Conservation (phyloP, 441 rosid species). For the Melastoma candidum region DNA sequence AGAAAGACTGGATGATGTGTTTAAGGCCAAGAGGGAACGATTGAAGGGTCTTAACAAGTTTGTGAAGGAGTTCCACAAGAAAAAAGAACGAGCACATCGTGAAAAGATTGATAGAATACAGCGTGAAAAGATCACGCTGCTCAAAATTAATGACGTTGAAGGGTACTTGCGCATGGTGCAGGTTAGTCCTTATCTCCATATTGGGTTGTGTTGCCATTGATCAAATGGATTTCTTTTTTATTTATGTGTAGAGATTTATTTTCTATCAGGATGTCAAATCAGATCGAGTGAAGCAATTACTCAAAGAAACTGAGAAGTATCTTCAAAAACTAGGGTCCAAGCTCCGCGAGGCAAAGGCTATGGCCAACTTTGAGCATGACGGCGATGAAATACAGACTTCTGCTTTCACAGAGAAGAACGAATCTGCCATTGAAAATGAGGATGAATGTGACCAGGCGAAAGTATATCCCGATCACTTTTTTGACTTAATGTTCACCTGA, state of each 20-base stretch:
- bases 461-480: slow-evolving; percentile 32
- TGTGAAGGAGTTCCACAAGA: slow-evolving; percentile 87
- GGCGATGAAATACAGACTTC: slow-evolving; percentile 43
- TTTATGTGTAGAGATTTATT: slow-evolving; percentile 14
- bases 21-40: slow-evolving; percentile 80
- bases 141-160: slow-evolving; percentile 95
- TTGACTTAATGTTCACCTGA: slow-evolving; percentile 4
- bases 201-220: slow-evolving; percentile 9
- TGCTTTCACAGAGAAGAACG: slow-evolving; percentile 41
- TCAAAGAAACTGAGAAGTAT: slow-evolving; percentile 92
- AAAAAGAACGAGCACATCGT: slow-evolving; percentile 90
- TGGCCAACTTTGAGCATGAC: slow-evolving; percentile 56
- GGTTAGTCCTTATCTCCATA: slow-evolving; percentile 37
- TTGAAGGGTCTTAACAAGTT: slow-evolving; percentile 81
- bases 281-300: slow-evolving; percentile 85
- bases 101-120: slow-evolving; percentile 95
- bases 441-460: slow-evolving; percentile 91
- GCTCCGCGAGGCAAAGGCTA: slow-evolving; percentile 64
- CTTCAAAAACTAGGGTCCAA: slow-evolving; percentile 87
- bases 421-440: slow-evolving; percentile 61
- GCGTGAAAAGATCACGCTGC: slow-evolving; percentile 88
- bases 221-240: slow-evolving; percentile 11
- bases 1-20: slow-evolving; percentile 81
- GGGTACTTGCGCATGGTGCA: slow-evolving; percentile 97
- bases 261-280: slow-evolving; percentile 79